A percentile compares a stretch with the other conserved stretches of the same genome.
Conservation (phyloP, 2,329 filamentous ascomycete genomes). For the Colletotrichum camelliae region DNA sequence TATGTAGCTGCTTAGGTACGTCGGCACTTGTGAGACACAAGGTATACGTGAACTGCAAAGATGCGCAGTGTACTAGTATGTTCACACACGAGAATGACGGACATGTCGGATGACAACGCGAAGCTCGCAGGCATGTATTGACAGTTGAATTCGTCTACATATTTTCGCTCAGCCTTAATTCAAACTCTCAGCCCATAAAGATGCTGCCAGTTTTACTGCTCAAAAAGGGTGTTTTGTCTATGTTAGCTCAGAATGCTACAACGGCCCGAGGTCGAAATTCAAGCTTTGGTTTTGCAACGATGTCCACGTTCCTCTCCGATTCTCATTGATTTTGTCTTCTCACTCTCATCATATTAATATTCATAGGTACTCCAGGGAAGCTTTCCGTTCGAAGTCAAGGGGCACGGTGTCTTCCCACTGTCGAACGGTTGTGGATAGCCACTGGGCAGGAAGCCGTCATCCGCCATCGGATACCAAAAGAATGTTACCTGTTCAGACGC, state of each 20-base stretch:
- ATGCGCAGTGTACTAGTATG: background rate
- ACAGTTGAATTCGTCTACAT: background rate
- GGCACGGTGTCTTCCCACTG: background rate
- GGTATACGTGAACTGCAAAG: background rate
- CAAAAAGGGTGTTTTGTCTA: background rate
- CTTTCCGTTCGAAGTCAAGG: background rate
- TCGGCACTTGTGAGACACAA: background rate
- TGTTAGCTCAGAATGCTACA: background rate
- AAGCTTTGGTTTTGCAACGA: rapidly evolving
- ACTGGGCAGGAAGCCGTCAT: background rate
- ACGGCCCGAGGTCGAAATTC: background rate
- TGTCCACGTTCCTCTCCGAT: background rate
- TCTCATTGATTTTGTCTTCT: background rate
- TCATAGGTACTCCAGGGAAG: background rate
- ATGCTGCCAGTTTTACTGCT: background rate
- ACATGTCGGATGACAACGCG: background rate
- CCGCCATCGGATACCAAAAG: background rate
- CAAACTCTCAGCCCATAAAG: background rate
- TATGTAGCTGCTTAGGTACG: background rate
- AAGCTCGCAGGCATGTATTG: background rate
- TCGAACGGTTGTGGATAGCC: background rate
- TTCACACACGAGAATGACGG: background rate
- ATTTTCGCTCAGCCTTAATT: background rate
- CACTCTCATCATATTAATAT: background rate
- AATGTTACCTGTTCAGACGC: background rate